phyloP scores from a whole-genome alignment of 495 filamentous ascomycete genomes.

The Saxophila tyrrhenica region DNA sequence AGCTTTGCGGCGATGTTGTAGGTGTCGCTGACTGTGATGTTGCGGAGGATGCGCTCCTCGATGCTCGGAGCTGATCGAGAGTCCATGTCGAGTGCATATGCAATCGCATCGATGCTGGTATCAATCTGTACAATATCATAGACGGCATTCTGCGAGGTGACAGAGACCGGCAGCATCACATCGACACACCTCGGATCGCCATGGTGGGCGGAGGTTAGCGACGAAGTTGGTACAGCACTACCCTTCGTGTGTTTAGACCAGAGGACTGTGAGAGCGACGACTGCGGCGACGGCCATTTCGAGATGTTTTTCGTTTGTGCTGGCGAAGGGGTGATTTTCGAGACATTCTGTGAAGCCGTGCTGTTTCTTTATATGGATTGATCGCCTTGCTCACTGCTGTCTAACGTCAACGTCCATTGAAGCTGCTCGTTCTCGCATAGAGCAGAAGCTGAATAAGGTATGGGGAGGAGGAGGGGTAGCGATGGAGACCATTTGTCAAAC shows the following conservation, averaged over 20 bases:
- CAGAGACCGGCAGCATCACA: background rate
- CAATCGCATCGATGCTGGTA: slow-evolving; percentile 1
- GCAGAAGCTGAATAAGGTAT: too few species aligned
- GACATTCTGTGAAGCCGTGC: too few species aligned
- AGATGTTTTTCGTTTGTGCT: background rate
- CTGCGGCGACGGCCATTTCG: background rate
- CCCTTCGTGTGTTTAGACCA: background rate
- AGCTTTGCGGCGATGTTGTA: slow-evolving; percentile 3
- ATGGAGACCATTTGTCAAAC: too few species aligned
- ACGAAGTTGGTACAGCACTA: background rate
- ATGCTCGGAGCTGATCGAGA: background rate
- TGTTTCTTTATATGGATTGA: too few species aligned
- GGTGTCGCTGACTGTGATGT: background rate
- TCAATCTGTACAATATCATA: background rate
- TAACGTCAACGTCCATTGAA: too few species aligned
- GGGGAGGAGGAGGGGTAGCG: too few species aligned
- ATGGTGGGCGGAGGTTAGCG: too few species aligned
- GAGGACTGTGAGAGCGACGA: background rate
- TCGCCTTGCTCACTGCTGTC: too few species aligned
- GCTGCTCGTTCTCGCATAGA: background rate
- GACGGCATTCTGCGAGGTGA: background rate
- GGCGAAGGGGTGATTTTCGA: too few species aligned
- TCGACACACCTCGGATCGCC: background rate
- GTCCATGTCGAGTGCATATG: background rate
- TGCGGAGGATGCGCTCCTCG: background rate